Conservation (phyloP, 108 stramenopile species). For the Fragilaria crotonensis region DNA sequence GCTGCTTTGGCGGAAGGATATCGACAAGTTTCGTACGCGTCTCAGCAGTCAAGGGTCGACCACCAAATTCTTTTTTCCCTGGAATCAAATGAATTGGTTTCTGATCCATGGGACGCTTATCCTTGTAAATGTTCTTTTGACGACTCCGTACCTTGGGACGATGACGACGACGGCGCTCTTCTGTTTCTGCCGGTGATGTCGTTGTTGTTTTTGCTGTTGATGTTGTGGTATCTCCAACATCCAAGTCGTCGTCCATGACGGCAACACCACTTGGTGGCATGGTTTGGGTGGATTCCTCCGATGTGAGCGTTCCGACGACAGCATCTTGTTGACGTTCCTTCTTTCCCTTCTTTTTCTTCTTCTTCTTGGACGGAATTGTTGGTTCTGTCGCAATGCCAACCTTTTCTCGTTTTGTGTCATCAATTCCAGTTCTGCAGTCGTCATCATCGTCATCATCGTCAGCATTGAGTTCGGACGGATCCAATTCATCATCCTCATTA, state of each 20-base stretch:
- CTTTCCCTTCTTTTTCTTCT: slow-evolving; percentile 56
- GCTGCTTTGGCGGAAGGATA: neutral
- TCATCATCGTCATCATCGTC: slow-evolving; percentile 48
- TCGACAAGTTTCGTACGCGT: slow-evolving; percentile 36
- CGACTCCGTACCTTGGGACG: slow-evolving; percentile 55
- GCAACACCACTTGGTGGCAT: neutral
- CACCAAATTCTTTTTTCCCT: slow-evolving; percentile 39
- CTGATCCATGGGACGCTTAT: slow-evolving; percentile 40
- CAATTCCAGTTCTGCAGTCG: slow-evolving; percentile 54
- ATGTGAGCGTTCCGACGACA: neutral
- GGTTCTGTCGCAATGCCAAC: neutral
- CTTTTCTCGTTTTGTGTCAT: slow-evolving; percentile 14
- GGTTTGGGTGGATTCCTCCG: slow-evolving; percentile 1
- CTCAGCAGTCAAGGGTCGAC: slow-evolving; percentile 55
- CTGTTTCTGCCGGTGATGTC: neutral
- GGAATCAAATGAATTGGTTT: slow-evolving; percentile 56
- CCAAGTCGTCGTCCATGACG: neutral
- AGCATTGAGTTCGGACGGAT: slow-evolving; percentile 4
- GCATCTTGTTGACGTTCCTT: slow-evolving; percentile 36
- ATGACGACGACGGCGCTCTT: slow-evolving; percentile 23
- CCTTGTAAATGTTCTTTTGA: slow-evolving; percentile 83
- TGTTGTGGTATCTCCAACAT: neutral
- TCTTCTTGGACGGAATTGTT: slow-evolving; percentile 3
- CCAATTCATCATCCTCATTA: slow-evolving; percentile 39
- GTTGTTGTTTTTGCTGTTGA: neutral